phyloP scores from a whole-genome alignment of 768 basidiomycete genomes.

The Amanita pallidorosea region DNA sequence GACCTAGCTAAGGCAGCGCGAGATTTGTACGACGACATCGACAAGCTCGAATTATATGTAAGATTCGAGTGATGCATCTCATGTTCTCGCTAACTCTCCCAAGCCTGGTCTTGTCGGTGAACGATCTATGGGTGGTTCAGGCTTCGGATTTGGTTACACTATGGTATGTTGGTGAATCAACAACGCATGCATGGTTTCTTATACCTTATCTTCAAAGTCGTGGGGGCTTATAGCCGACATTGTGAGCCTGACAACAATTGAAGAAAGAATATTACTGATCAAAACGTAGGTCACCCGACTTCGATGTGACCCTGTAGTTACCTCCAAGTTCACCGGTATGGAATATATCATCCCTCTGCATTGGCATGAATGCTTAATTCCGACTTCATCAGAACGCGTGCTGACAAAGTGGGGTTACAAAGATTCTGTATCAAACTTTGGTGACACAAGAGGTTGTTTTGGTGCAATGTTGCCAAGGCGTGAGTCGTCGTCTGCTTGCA shows the following conservation, averaged over 20 bases:
- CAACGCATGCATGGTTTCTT: background rate
- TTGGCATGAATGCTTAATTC: background rate
- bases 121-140: constrained; percentile 5
- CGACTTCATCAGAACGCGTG: background rate
- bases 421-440: constrained; percentile 9
- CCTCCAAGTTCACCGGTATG: constrained; percentile 9
- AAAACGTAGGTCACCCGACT: constrained; percentile 11
- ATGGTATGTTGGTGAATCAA: constrained; percentile 10
- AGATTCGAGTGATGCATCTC: background rate
- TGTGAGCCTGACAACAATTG: constrained; percentile 3
- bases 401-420: constrained; percentile 14
- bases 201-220: constrained; percentile 7
- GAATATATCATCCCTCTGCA: background rate
- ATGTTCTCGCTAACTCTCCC: background rate
- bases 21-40: constrained; percentile 19
- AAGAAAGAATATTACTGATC: background rate
- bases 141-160: constrained; percentile 15
- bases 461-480: constrained; percentile 12
- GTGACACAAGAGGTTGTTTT: constrained; percentile 10
- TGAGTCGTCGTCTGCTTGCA: constrained; percentile 2
- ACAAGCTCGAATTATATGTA: constrained; percentile 27
- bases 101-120: constrained; percentile 13
- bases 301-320: constrained; percentile 13
- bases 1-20: constrained; percentile 14
- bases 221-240: constrained; percentile 13